A percentile compares a stretch with the other conserved stretches of the same genome.
These are phyloP conservation scores for Sutorius eximius DNA, from an alignment of 1,284 basidiomycete genomes.

Conservation along the genomic window DNA sequence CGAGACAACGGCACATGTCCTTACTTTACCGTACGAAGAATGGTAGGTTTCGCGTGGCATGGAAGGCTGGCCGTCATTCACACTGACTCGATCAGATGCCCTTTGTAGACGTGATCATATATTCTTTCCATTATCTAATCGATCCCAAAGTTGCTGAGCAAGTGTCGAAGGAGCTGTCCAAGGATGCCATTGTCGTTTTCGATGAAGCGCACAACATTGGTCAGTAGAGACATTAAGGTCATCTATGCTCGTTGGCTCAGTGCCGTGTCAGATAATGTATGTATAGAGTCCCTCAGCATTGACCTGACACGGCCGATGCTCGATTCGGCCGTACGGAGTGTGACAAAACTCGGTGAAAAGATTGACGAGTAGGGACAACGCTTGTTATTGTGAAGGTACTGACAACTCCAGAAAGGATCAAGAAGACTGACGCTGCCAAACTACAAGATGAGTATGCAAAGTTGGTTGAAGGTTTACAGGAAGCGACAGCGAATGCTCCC, in stretches of 20 bases:
- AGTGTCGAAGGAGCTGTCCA: constrained; percentile 96
- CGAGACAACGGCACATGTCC: constrained; percentile 88
- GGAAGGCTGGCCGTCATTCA: constrained; percentile 4
- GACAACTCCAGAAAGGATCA: constrained; percentile 65
- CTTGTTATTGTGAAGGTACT: neutral
- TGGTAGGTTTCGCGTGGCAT: constrained; percentile 56
- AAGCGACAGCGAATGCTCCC: constrained; percentile 61
- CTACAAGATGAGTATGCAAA: constrained; percentile 98
- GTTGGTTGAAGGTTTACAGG: constrained; percentile 92
- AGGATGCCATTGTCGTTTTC: constrained; percentile 98
- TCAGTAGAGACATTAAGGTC: constrained; percentile 36
- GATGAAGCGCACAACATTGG: constrained; percentile 99
- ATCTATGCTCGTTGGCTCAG: neutral
- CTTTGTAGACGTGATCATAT: constrained; percentile 95
- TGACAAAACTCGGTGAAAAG: constrained; percentile 84
- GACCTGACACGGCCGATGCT: constrained; percentile 99
- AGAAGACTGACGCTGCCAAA: constrained; percentile 90
- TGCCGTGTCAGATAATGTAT: constrained; percentile 82
- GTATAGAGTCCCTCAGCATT: constrained; percentile 97
- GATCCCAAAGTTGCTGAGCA: constrained; percentile 99
- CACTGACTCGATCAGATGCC: constrained; percentile 69
- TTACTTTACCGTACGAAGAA: constrained; percentile 94
- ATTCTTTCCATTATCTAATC: constrained; percentile 98
- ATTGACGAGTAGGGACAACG: constrained; percentile 81
- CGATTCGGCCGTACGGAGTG: constrained; percentile 90